These are phyloP conservation scores for Zygotorulaspora chibaensis DNA, from an alignment of 805 yeast genomes.

Conservation along the genomic window DNA sequence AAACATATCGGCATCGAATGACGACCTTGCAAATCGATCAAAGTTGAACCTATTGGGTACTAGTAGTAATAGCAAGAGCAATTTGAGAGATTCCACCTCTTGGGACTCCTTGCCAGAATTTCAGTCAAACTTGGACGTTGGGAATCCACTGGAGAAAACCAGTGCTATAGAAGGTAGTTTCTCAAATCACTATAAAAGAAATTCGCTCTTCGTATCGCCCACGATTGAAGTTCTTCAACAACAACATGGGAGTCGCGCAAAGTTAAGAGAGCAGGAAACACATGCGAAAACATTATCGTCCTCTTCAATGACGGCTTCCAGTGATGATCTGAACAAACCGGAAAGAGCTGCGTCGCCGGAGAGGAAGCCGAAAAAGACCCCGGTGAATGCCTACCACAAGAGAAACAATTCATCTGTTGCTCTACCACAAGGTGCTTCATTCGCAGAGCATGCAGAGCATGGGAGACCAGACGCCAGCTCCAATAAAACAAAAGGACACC, in stretches of 20 bases:
- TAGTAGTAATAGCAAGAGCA: conserved; percentile 6
- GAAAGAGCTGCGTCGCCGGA: conserved; percentile 32
- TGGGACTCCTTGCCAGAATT: conserved; percentile 10
- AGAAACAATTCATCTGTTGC: conserved; percentile 38
- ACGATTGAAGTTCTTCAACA: conserved; percentile 67
- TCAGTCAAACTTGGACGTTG: conserved; percentile 3
- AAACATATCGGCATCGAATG: conserved; percentile 5
- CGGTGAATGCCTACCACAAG: conserved; percentile 38
- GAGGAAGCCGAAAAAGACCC: conserved; percentile 23
- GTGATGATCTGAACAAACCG: conserved; percentile 19
- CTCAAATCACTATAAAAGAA: conserved; percentile 25
- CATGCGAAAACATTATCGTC: conserved; percentile 10
- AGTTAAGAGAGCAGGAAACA: neutral
- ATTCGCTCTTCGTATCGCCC: conserved; percentile 67
- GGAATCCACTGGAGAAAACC: conserved; percentile 8
- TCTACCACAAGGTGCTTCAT: conserved; percentile 15
- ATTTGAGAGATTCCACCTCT: conserved; percentile 8
- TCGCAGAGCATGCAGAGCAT: conserved; percentile 1
- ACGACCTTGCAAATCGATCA: conserved; percentile 2
- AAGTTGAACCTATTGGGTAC: conserved; percentile 5
- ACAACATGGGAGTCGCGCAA: conserved; percentile 22
- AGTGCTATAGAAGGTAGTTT: conserved; percentile 22
- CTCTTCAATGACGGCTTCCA: conserved; percentile 6
- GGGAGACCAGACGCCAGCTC: conserved; percentile 2
- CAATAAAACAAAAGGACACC: conserved; percentile 7